phyloP scores from a whole-genome alignment of 129 eudicot species.

The Erigeron canadensis region DNA sequence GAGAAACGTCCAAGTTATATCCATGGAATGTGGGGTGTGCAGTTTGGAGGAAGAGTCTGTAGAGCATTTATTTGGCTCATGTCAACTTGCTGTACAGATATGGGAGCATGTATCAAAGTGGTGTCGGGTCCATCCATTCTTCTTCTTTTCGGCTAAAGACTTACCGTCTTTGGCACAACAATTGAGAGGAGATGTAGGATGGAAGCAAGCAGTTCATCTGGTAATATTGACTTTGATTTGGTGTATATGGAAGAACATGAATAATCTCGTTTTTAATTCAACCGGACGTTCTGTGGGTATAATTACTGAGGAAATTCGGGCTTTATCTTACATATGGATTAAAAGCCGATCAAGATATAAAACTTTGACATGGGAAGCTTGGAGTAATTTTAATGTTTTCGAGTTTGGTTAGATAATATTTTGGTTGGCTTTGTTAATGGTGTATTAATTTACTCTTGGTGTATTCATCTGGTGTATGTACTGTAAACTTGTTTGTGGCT shows the following conservation, averaged over 20 bases:
- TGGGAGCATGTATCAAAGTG: not conserved
- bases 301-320: no score
- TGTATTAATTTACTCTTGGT: no score
- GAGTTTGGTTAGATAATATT: no score
- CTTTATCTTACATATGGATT: no score
- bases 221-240: not conserved
- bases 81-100: not conserved
- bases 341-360: no score
- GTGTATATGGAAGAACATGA: not conserved
- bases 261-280: no score
- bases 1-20: not conserved
- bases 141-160: not conserved
- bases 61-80: not conserved
- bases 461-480: no score
- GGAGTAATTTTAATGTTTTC: no score
- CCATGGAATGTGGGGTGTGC: not conserved
- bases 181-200: not conserved
- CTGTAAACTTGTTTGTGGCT: no score
- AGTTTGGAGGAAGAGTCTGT: not conserved
- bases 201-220: not conserved
- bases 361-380: no score
- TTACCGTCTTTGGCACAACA: not conserved
- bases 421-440: no score
- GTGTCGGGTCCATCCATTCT: not conserved
- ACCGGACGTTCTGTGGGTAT: no score